Conservation (phyloP, 768 basidiomycete genomes). For the Hygrocybe coccinea region DNA sequence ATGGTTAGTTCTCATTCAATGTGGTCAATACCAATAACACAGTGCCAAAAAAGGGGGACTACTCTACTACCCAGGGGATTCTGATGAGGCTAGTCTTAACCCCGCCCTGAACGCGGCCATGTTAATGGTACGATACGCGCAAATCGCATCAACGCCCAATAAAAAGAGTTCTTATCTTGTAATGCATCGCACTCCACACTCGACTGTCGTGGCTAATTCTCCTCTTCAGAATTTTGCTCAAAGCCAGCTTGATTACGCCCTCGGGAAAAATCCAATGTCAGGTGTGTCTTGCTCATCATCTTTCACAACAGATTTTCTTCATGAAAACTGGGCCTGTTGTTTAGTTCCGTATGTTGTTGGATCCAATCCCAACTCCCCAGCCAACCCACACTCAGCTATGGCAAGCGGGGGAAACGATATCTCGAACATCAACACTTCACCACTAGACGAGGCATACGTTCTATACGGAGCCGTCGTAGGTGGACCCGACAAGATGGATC, state of each 20-base stretch:
- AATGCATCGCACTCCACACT: conserved; percentile 12
- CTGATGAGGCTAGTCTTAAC: conserved; percentile 73
- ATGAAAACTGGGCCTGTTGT: not conserved
- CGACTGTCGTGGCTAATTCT: not conserved
- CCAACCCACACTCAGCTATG: conserved; percentile 86
- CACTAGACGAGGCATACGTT: conserved; percentile 65
- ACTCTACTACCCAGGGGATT: conserved; percentile 79
- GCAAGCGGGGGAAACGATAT: conserved; percentile 80
- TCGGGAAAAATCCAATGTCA: conserved; percentile 89
- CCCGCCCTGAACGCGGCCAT: conserved; percentile 85
- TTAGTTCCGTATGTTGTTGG: conserved; percentile 83
- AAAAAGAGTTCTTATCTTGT: conserved; percentile 62
- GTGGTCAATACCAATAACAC: not conserved
- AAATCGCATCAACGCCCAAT: conserved; percentile 56
- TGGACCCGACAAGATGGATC: conserved; percentile 72
- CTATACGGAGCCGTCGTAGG: conserved; percentile 88
- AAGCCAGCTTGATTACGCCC: conserved; percentile 71
- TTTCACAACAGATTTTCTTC: not conserved
- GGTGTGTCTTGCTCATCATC: conserved; percentile 38
- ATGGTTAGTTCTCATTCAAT: conserved; percentile 40
- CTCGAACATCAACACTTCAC: conserved; percentile 62
- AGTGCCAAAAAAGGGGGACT: conserved; percentile 55
- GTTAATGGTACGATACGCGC: conserved; percentile 73
- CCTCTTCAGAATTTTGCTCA: conserved; percentile 60
- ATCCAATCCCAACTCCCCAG: conserved; percentile 82